phyloP scores from a whole-genome alignment of 1,139 yeast species.

The Geotrichum restrictum region DNA sequence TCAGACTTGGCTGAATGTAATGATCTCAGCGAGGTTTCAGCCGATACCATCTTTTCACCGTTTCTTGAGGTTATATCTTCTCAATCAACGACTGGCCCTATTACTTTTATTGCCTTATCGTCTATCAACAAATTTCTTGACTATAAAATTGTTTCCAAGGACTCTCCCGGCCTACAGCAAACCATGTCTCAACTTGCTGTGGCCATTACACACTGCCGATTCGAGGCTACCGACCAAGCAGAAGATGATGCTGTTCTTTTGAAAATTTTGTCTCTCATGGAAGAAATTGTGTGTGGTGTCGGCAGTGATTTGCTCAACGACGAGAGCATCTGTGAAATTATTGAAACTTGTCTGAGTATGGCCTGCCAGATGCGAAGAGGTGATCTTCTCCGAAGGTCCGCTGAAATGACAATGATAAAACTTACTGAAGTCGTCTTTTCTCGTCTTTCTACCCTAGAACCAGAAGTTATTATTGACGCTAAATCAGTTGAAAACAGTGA shows the following conservation, averaged over 20 bases:
- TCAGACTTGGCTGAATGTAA: slow-evolving; percentile 59
- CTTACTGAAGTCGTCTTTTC: slow-evolving; percentile 60
- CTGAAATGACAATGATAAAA: slow-evolving; percentile 76
- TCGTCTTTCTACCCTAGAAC: slow-evolving; percentile 55
- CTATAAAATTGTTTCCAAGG: slow-evolving; percentile 50
- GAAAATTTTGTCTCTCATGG: slow-evolving; percentile 73
- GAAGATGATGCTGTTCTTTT: slow-evolving; percentile 88
- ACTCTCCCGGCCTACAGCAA: slow-evolving; percentile 46
- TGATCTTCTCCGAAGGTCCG: slow-evolving; percentile 82
- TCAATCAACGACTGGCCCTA: slow-evolving; percentile 77
- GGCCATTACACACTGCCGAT: slow-evolving; percentile 87
- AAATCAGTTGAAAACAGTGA: slow-evolving; percentile 9
- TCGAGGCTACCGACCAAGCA: slow-evolving; percentile 90
- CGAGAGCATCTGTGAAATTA: slow-evolving; percentile 79
- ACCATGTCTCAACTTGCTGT: slow-evolving; percentile 60
- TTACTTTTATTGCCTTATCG: slow-evolving; percentile 75
- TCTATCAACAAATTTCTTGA: slow-evolving; percentile 68
- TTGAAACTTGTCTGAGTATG: slow-evolving; percentile 84
- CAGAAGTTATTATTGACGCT: slow-evolving; percentile 38
- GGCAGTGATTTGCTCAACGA: slow-evolving; percentile 66
- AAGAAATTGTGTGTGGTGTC: slow-evolving; percentile 56
- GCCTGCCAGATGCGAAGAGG: slow-evolving; percentile 91
- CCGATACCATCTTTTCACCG: slow-evolving; percentile 75
- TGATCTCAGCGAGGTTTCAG: slow-evolving; percentile 57
- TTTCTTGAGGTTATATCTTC: slow-evolving; percentile 79